Percentiles rank a stretch among this genome's conserved stretches.
phyloP scores from a whole-genome alignment of 331 rosid species.

The Quercus lobata region DNA sequence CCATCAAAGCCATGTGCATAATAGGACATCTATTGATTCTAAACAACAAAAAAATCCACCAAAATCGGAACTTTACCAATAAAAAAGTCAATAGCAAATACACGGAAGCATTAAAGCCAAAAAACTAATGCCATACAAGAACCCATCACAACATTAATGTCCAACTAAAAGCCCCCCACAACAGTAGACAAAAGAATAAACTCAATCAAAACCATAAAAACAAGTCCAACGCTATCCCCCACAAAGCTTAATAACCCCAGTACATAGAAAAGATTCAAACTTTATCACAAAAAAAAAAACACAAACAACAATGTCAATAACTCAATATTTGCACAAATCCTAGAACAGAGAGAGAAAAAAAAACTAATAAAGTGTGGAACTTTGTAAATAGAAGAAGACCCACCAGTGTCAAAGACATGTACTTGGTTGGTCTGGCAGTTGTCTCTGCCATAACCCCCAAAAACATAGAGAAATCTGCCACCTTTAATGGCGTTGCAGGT shows the following conservation, averaged over 20 bases:
- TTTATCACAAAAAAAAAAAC: constrained; percentile 7
- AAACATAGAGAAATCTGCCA: constrained; percentile 78
- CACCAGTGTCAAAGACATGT: constrained; percentile 88
- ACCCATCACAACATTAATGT: background rate
- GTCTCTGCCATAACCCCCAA: constrained; percentile 92
- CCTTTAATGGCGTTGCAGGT: constrained; percentile 92
- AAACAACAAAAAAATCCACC: background rate
- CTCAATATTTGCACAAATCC: constrained; percentile 11
- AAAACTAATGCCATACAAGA: background rate
- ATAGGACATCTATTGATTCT: background rate
- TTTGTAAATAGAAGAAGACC: background rate
- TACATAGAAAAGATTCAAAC: constrained; percentile 1
- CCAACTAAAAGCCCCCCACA: background rate
- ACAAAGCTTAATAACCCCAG: background rate
- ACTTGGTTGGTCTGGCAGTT: constrained; percentile 97
- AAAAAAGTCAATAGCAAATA: background rate
- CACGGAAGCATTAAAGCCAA: constrained; percentile 14
- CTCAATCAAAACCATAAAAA: constrained; percentile 14
- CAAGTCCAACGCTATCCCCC: background rate
- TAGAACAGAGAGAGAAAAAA: background rate
- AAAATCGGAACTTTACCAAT: background rate
- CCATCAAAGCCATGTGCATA: background rate
- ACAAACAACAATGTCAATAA: constrained; percentile 27
- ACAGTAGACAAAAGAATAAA: background rate
- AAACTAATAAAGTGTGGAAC: background rate